Evolutionary conservation across 108 stramenopile species (phyloP), one percentile per base, ranked within the genome.

Genomic region (Epithemia pelagica): DNA sequence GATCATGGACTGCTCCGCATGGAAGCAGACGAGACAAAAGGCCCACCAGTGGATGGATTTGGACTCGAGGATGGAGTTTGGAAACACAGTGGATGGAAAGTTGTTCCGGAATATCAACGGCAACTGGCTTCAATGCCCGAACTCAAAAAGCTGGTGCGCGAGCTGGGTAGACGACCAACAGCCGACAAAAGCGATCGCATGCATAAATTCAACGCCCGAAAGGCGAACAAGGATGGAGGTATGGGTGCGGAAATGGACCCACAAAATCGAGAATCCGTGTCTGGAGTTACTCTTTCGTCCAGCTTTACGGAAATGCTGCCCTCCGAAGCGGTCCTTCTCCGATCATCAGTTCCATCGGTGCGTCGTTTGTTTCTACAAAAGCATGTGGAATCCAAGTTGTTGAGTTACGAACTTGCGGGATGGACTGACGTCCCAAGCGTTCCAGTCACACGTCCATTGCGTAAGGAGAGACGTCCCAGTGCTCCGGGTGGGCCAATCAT

Each of bases 281-380:
- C 68, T 27, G 85, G 88, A 2, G 54, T 83, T 26, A 83, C 83
- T 23, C 63, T 54, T 33, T 83, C 85, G 8, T 71, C 70, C 1
- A 89, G 77, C 52, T 76, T 84, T n/a, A 71, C 85, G 0, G 77
- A 77, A 58, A 82, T 89, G 88, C 79, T 89, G 2, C 88, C 85
- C 0, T 86, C 83, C n/a, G 88, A 89, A 70, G 85, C 88, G 1
- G 66, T 83, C 1, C 64, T 86, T 20, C 74, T 89, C 18, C 69
- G 70, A 25, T 82, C 78, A 25, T 63, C 68, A 2, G 61, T 66
- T 27, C 57, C 51, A 20, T 72, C 76, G 0, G 61, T 89, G 23
- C 71, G 88, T 52, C 68, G 81, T 61, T 71, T 89, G 5, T 89
- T 89, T 67, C 52, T 86, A 66, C 78, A 85, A 24, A 89, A 84